These are phyloP conservation scores for Arthrobotrys megalospora DNA, from an alignment of 2,329 filamentous ascomycete species.

Conservation along the genomic window DNA sequence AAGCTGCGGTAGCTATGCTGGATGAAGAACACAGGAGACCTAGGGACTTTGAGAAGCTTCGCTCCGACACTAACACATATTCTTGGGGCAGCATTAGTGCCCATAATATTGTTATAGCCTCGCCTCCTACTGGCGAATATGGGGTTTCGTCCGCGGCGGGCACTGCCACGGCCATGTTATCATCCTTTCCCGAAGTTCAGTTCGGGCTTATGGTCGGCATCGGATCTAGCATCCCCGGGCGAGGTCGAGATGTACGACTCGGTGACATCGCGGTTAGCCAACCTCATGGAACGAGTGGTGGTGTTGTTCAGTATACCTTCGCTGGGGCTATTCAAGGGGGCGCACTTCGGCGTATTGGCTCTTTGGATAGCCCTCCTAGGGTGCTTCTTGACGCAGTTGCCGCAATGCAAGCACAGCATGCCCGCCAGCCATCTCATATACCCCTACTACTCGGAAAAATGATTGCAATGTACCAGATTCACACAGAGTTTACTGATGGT, in stretches of 20 bases:
- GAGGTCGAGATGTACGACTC: constrained; percentile 66
- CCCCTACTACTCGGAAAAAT: too few species aligned
- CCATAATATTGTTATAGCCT: constrained; percentile 66
- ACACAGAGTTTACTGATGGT: background rate
- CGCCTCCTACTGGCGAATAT: constrained; percentile 64
- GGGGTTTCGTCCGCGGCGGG: constrained; percentile 62
- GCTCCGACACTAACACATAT: constrained; percentile 65
- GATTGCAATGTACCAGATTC: too few species aligned
- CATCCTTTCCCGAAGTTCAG: constrained; percentile 64
- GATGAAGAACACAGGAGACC: too few species aligned
- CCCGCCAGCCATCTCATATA: background rate
- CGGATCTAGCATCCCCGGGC: constrained; percentile 62
- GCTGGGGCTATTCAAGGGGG: constrained; percentile 63
- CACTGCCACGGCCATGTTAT: constrained; percentile 65
- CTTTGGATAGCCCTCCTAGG: too few species aligned
- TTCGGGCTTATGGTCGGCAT: constrained; percentile 64
- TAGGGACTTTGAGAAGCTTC: too few species aligned
- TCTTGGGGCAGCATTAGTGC: constrained; percentile 64
- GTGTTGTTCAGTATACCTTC: constrained; percentile 66
- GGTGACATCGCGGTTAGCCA: constrained; percentile 66
- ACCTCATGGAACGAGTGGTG: constrained; percentile 56
- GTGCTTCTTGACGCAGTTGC: background rate
- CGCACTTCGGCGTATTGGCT: background rate
- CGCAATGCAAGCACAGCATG: background rate
- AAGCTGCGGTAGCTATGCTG: too few species aligned